A percentile compares a stretch with the other conserved stretches of the same genome.
Evolutionary conservation across 2,329 filamentous ascomycete species (phyloP).

Genomic region (Achaetomium macrosporum): DNA sequence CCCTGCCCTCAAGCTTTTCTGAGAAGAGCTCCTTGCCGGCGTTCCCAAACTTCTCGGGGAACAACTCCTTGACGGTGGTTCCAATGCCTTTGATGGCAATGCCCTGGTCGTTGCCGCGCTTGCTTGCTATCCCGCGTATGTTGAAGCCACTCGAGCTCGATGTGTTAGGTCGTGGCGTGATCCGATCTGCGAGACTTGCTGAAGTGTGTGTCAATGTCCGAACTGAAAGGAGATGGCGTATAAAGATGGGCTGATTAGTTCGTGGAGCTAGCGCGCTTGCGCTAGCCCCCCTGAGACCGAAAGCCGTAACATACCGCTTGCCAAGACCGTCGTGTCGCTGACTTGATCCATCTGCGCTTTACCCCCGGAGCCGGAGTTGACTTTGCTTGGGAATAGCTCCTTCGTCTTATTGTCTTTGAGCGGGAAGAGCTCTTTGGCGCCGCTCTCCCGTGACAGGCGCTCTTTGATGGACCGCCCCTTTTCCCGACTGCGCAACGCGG

Average conservation of each 20-base stretch:
- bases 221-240: neutral
- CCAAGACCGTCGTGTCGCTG: slow-evolving; percentile 28
- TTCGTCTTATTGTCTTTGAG: slow-evolving; percentile 37
- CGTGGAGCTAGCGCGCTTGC: slow-evolving; percentile 6
- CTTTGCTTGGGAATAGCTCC: slow-evolving; percentile 54
- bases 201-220: slow-evolving; percentile 20
- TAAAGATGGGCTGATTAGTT: neutral
- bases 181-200: slow-evolving; percentile 33
- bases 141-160: slow-evolving; percentile 38
- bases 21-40: slow-evolving; percentile 65
- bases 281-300: slow-evolving; percentile 14
- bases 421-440: slow-evolving; percentile 55
- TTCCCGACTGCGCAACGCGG: slow-evolving; percentile 35
- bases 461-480: slow-evolving; percentile 43
- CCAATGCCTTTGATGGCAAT: slow-evolving; percentile 64
- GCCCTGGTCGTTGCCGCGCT: slow-evolving; percentile 41
- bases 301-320: slow-evolving; percentile 30
- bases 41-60: slow-evolving; percentile 58
- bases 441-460: slow-evolving; percentile 35
- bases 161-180: slow-evolving; percentile 21
- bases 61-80: slow-evolving; percentile 57
- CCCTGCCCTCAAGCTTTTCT: slow-evolving; percentile 52
- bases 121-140: slow-evolving; percentile 54
- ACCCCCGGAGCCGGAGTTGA: slow-evolving; percentile 22
- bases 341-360: slow-evolving; percentile 33